phyloP scores from a whole-genome alignment of 768 basidiomycete species.

The Boletus sensibilis region DNA sequence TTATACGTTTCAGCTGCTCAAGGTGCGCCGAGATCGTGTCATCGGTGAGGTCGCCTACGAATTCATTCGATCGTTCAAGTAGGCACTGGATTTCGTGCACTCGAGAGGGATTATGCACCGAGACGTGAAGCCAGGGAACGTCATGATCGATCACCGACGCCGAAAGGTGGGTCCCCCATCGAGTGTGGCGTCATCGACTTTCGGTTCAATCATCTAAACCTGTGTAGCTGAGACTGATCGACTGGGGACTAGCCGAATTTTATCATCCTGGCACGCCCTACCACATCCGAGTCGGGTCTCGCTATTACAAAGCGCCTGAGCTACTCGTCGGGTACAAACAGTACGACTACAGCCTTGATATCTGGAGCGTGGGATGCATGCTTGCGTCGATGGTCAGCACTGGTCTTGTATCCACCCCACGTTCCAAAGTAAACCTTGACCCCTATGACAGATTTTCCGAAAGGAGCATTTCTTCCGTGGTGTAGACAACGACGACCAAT shows the following conservation, averaged over 20 bases:
- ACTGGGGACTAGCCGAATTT: slow-evolving; percentile 79
- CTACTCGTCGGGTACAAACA: slow-evolving; percentile 68
- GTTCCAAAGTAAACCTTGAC: neutral
- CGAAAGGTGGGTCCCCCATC: slow-evolving; percentile 44
- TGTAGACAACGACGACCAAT: slow-evolving; percentile 69
- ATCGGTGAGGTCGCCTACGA: neutral
- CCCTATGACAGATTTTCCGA: slow-evolving; percentile 54
- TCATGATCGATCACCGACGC: slow-evolving; percentile 69
- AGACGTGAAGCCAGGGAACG: slow-evolving; percentile 66
- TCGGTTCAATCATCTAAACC: neutral
- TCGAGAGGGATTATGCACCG: slow-evolving; percentile 73
- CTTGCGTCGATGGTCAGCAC: slow-evolving; percentile 65
- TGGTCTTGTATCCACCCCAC: neutral
- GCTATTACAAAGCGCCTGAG: slow-evolving; percentile 76
- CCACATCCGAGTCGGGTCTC: slow-evolving; percentile 68
- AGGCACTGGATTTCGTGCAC: slow-evolving; percentile 69
- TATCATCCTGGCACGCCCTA: slow-evolving; percentile 69
- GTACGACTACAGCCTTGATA: slow-evolving; percentile 70
- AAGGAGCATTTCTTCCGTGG: slow-evolving; percentile 78
- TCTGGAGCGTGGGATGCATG: slow-evolving; percentile 77
- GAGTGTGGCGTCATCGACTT: neutral
- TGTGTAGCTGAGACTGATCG: slow-evolving; percentile 54
- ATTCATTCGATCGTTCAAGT: neutral
- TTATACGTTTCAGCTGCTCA: slow-evolving; percentile 66
- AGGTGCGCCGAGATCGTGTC: slow-evolving; percentile 30